phyloP scores from a whole-genome alignment of 1,139 yeast species.

The Geotrichum reessii region DNA sequence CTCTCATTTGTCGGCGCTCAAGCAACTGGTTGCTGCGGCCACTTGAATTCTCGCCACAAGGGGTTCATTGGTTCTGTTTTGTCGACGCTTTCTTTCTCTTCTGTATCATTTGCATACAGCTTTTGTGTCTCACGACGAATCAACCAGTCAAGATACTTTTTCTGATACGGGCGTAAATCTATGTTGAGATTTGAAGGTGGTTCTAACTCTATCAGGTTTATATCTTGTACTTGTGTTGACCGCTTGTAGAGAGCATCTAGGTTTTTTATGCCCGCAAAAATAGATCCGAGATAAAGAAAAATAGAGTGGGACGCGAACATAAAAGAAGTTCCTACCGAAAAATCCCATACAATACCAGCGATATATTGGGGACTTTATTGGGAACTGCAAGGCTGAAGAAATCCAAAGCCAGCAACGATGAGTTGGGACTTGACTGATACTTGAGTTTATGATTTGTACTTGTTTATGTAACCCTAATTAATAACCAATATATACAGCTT shows the following conservation, averaged over 20 bases:
- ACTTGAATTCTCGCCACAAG: slow-evolving; percentile 70
- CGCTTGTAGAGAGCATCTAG: slow-evolving; percentile 66
- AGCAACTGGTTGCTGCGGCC: slow-evolving; percentile 51
- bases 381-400: too few relatives aligned
- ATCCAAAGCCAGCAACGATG: too few relatives aligned
- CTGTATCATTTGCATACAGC: slow-evolving; percentile 41
- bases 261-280: too few relatives aligned
- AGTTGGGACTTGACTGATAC: too few relatives aligned
- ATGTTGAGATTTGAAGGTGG: slow-evolving; percentile 58
- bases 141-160: slow-evolving; percentile 82
- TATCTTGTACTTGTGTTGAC: slow-evolving; percentile 43
- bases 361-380: too few relatives aligned
- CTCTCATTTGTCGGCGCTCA: neutral
- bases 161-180: slow-evolving; percentile 64
- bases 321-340: too few relatives aligned
- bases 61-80: slow-evolving; percentile 65
- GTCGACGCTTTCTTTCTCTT: slow-evolving; percentile 26
- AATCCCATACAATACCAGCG: too few relatives aligned
- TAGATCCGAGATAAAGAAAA: too few relatives aligned
- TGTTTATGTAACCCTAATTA: too few relatives aligned
- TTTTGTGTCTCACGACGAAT: slow-evolving; percentile 49
- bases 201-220: slow-evolving; percentile 53
- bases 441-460: too few relatives aligned
- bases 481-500: too few relatives aligned
- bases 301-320: too few relatives aligned